Percentiles rank a stretch among this genome's conserved stretches.
These are phyloP conservation scores for Tolypocladium guangdongense DNA, from an alignment of 2,329 filamentous ascomycete species.

Conservation along the genomic window DNA sequence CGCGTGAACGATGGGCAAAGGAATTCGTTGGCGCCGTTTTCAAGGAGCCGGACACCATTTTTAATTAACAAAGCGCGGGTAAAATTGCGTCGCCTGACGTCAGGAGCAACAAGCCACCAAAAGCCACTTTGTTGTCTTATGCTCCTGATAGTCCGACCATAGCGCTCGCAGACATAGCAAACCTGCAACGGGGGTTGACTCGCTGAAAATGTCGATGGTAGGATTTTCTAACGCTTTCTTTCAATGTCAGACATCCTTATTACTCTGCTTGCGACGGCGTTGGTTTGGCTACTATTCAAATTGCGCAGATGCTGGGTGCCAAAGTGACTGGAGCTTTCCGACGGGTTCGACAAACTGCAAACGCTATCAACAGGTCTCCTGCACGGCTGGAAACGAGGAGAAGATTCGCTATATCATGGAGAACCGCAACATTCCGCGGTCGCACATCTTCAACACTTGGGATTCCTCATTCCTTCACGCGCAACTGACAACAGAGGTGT, in stretches of 20 bases:
- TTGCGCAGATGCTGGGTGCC: conserved; percentile 18
- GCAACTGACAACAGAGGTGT: conserved; percentile 19
- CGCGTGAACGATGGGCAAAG: conserved; percentile 11
- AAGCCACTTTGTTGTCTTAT: background rate
- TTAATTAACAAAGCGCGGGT: background rate
- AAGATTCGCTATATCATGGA: conserved; percentile 22
- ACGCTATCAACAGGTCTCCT: conserved; percentile 18
- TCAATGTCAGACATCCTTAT: conserved; percentile 18
- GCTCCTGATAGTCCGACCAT: conserved; percentile 9
- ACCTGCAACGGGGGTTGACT: conserved; percentile 10
- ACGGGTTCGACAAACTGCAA: background rate
- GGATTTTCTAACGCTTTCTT: background rate
- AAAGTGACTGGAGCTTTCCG: conserved; percentile 14
- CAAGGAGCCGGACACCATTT: background rate
- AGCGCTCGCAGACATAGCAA: conserved; percentile 17
- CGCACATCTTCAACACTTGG: conserved; percentile 23
- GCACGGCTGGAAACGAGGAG: conserved; percentile 21
- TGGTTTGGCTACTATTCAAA: conserved; percentile 20
- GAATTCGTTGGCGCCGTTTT: conserved; percentile 16
- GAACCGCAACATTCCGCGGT: conserved; percentile 17
- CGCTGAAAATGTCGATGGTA: too few species aligned
- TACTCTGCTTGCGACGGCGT: conserved; percentile 21
- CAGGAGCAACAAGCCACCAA: background rate
- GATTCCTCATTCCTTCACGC: conserved; percentile 17
- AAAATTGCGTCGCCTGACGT: background rate